phyloP scores from a whole-genome alignment of 2,329 filamentous ascomycete species.

The Lachnellula subtilissima region DNA sequence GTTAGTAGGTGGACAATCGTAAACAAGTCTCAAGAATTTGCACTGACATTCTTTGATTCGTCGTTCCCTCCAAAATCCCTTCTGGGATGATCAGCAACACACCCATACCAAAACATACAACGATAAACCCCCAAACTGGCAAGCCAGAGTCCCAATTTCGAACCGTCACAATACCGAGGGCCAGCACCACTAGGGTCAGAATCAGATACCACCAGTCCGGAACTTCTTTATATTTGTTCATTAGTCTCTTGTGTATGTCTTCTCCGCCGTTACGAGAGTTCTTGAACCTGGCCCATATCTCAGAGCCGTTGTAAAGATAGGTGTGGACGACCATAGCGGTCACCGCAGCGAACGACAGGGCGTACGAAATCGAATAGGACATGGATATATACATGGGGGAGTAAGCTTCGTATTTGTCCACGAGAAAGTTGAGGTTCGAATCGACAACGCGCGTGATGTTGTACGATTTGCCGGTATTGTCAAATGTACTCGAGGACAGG shows the following conservation, averaged over 20 bases:
- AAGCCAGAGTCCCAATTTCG: conserved; percentile 9
- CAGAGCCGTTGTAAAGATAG: conserved; percentile 60
- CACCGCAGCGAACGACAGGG: conserved; percentile 67
- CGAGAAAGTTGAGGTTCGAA: conserved; percentile 47
- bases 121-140: conserved; percentile 14
- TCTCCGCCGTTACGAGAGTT: conserved; percentile 1
- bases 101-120: conserved; percentile 16
- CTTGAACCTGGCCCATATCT: conserved; percentile 48
- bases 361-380: conserved; percentile 65
- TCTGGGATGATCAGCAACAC: conserved; percentile 62
- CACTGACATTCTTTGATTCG: conserved; percentile 39
- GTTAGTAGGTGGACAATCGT: not conserved
- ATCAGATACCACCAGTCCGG: conserved; percentile 14
- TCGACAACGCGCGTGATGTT: conserved; percentile 60
- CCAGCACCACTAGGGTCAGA: conserved; percentile 6
- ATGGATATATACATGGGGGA: conserved; percentile 70
- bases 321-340: conserved; percentile 63
- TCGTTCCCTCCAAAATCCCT: conserved; percentile 64
- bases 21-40: not conserved
- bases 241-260: conserved; percentile 11
- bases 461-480: conserved; percentile 61
- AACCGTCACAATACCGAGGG: conserved; percentile 6
- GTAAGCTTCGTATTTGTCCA: conserved; percentile 60
- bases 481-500: conserved; percentile 65
- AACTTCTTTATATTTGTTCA: conserved; percentile 7